Conservation (phyloP, 257 asterid species). For the Jacaranda mimosifolia region DNA sequence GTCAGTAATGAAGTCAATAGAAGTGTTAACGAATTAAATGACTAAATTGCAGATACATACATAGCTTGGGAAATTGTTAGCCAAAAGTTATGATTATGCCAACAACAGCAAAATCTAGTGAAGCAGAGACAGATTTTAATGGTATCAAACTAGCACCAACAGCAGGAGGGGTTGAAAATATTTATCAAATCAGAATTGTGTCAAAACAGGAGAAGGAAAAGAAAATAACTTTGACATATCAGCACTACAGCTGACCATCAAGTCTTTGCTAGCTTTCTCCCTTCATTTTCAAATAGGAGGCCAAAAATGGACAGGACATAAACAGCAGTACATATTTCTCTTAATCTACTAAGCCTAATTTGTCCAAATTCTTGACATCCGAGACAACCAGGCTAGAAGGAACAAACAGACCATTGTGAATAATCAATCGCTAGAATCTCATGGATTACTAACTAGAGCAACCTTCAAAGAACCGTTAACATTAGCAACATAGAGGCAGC, state of each 20-base stretch:
- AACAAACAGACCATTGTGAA: not conserved
- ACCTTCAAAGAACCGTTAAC: slow-evolving; percentile 11
- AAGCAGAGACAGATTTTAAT: slow-evolving; percentile 5
- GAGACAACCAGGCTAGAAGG: slow-evolving; percentile 7
- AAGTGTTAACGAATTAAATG: not conserved
- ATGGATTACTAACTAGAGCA: slow-evolving; percentile 14
- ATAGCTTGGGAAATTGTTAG: not conserved
- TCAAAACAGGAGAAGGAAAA: not conserved
- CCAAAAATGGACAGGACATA: not conserved
- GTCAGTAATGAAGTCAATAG: slow-evolving; percentile 1
- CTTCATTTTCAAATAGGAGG: not conserved
- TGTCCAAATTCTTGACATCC: not conserved
- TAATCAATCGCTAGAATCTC: not conserved
- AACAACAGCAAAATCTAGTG: slow-evolving; percentile 8
- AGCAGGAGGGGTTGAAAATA: slow-evolving; percentile 1
- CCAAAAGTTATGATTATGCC: slow-evolving; percentile 13
- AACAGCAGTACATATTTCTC: not conserved
- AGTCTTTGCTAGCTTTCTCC: not conserved
- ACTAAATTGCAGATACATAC: not conserved
- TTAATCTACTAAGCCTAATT: not conserved
- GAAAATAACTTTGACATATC: not conserved
- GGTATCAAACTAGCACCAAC: not conserved
- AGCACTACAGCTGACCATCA: not conserved
- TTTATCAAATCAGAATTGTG: not conserved
- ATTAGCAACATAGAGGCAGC: slow-evolving; percentile 9